Evolutionary conservation across 768 basidiomycete genomes (phyloP).

Genomic region (Boletellus ananiceps): DNA sequence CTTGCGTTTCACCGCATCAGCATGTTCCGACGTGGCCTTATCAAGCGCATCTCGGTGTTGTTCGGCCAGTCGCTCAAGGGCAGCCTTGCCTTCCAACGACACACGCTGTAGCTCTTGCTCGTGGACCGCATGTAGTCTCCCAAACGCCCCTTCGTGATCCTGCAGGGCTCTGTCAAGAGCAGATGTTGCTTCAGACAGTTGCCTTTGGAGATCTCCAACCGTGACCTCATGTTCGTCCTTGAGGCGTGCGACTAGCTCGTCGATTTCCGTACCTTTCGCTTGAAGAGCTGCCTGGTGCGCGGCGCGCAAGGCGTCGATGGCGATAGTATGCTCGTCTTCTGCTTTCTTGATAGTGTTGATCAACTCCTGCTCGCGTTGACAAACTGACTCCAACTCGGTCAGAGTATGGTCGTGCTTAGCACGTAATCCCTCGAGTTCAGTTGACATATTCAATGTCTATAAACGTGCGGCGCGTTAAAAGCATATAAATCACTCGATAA

Average conservation of each 20-base stretch:
- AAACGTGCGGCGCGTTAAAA: background rate
- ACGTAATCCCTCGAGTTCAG: slow-evolving; percentile 73
- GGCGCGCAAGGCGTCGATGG: slow-evolving; percentile 43
- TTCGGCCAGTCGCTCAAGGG: slow-evolving; percentile 43
- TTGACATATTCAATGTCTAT: slow-evolving; percentile 83
- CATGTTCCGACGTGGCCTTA: slow-evolving; percentile 50
- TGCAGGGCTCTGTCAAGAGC: slow-evolving; percentile 45
- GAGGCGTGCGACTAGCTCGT: slow-evolving; percentile 40
- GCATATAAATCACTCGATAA: background rate
- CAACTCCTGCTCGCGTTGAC: slow-evolving; percentile 54
- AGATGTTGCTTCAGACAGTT: slow-evolving; percentile 41
- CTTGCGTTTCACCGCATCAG: slow-evolving; percentile 52
- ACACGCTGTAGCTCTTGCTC: slow-evolving; percentile 49
- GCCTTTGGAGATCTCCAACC: slow-evolving; percentile 36
- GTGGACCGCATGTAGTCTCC: slow-evolving; percentile 51
- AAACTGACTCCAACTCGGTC: slow-evolving; percentile 48
- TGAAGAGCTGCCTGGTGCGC: slow-evolving; percentile 44
- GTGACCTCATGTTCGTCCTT: slow-evolving; percentile 47
- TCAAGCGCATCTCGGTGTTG: slow-evolving; percentile 52
- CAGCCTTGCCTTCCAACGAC: slow-evolving; percentile 50
- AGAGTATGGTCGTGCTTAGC: slow-evolving; percentile 54
- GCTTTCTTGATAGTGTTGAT: slow-evolving; percentile 46
- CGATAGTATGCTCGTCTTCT: slow-evolving; percentile 44
- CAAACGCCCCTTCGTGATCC: slow-evolving; percentile 59
- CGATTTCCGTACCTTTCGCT: slow-evolving; percentile 39